Conservation (phyloP, 2,329 filamentous ascomycete genomes). For the Zymoseptoria brevis region DNA sequence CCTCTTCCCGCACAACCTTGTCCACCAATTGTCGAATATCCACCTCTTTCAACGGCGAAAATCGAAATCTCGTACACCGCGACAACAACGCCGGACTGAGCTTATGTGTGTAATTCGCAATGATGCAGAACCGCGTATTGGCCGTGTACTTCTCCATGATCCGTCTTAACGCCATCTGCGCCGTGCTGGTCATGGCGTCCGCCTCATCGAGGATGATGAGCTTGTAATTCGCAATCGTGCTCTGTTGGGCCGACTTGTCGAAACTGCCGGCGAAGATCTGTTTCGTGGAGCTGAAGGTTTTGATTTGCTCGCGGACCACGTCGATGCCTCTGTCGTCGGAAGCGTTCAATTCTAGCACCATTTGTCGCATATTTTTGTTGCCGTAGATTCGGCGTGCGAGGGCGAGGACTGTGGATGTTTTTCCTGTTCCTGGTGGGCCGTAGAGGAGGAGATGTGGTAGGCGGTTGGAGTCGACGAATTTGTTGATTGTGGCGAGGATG, state of each 20-base stretch:
- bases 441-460: slow-evolving; percentile 94
- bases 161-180: slow-evolving; percentile 90
- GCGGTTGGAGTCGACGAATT: slow-evolving; percentile 89
- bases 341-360: slow-evolving; percentile 96
- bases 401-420: slow-evolving; percentile 92
- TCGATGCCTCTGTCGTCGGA: slow-evolving; percentile 97
- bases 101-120: slow-evolving; percentile 98
- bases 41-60: slow-evolving; percentile 80
- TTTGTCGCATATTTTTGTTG: slow-evolving; percentile 84
- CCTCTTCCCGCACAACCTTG: slow-evolving; percentile 79
- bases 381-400: slow-evolving; percentile 92
- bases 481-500: slow-evolving; percentile 95
- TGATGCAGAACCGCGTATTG: slow-evolving; percentile 96
- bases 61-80: slow-evolving; percentile 87
- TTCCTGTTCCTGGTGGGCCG: slow-evolving; percentile 91
- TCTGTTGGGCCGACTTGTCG: slow-evolving; percentile 23
- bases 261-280: slow-evolving; percentile 68
- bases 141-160: slow-evolving; percentile 99
- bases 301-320: slow-evolving; percentile 97
- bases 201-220: slow-evolving; percentile 96
- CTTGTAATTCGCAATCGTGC: slow-evolving; percentile 68
- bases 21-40: slow-evolving; percentile 84
- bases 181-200: slow-evolving; percentile 98
- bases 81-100: slow-evolving; percentile 87
- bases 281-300: slow-evolving; percentile 96